Percentiles rank a stretch among this genome's conserved stretches.
Evolutionary conservation across 192 early-diverging fungal genomes (phyloP).

Genomic region (Gaertneriomyces sp.): DNA sequence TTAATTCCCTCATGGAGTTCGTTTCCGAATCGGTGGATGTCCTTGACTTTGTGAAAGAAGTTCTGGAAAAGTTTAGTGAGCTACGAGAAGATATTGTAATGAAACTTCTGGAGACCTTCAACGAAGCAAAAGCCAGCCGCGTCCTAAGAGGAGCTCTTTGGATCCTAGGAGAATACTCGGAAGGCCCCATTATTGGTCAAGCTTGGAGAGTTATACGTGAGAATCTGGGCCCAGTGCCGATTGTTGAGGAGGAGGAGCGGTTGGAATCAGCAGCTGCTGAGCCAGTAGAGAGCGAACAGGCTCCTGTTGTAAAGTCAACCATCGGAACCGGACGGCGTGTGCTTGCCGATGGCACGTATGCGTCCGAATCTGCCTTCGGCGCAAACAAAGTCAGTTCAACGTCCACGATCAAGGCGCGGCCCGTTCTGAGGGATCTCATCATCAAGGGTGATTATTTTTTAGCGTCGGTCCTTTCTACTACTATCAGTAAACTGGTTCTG

Average conservation of each 20-base stretch:
- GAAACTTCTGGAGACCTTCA: constrained; percentile 76
- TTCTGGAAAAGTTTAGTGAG: constrained; percentile 92
- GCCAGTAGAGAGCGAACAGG: constrained; percentile 31
- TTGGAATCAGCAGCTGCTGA: constrained; percentile 44
- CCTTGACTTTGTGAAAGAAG: constrained; percentile 94
- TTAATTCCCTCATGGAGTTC: constrained; percentile 94
- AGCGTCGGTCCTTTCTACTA: constrained; percentile 82
- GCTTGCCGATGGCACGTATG: constrained; percentile 96
- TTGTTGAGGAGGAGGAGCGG: constrained; percentile 75
- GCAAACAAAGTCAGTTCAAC: constrained; percentile 32
- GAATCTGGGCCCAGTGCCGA: constrained; percentile 87
- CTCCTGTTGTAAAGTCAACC: constrained; percentile 27
- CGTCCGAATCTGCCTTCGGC: constrained; percentile 87
- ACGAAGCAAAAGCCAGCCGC: constrained; percentile 85
- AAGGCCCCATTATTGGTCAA: constrained; percentile 62
- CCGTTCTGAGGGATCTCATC: constrained; percentile 61
- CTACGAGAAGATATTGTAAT: constrained; percentile 80
- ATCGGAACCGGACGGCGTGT: constrained; percentile 63
- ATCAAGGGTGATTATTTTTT: constrained; percentile 92
- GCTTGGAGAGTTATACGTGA: constrained; percentile 78
- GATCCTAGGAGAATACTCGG: constrained; percentile 96
- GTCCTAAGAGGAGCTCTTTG: constrained; percentile 95
- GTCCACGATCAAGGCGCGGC: constrained; percentile 30
- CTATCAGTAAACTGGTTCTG: constrained; percentile 86
- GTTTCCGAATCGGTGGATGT: constrained; percentile 92